Percentiles rank a stretch among this genome's conserved stretches.
Evolutionary conservation across 257 asterid genomes (phyloP).

Genomic region (Solanum gandarillasii): DNA sequence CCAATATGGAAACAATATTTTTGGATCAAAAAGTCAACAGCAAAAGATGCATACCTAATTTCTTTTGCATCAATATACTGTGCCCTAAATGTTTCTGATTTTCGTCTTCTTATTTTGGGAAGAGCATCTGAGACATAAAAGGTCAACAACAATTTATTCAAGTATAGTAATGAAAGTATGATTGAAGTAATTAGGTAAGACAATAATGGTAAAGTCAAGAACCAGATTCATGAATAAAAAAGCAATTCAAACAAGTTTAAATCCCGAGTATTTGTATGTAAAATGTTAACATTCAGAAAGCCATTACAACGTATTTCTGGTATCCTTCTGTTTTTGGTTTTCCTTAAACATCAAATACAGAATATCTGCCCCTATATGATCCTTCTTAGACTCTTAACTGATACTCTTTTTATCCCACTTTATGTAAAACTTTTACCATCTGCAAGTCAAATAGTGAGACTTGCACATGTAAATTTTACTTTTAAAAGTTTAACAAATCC

Average conservation of each 20-base stretch:
- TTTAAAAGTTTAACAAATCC: neutral
- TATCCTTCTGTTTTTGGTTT: neutral
- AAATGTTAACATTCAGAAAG: neutral
- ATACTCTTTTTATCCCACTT: neutral
- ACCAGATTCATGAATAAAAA: neutral
- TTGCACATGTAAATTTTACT: neutral
- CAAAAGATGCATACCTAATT: slow-evolving; percentile 41
- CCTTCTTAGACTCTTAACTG: neutral
- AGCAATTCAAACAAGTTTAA: neutral
- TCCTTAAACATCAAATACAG: neutral
- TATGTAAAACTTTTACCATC: neutral
- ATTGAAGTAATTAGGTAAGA: neutral
- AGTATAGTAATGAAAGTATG: neutral
- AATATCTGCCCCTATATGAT: neutral
- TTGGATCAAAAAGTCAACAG: neutral
- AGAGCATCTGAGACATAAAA: slow-evolving; percentile 39
- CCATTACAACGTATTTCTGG: neutral
- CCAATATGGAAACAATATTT: neutral
- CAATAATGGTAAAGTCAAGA: neutral
- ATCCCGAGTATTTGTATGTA: neutral
- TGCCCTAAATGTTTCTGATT: slow-evolving; percentile 85
- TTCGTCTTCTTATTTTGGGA: slow-evolving; percentile 69
- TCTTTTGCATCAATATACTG: slow-evolving; percentile 79
- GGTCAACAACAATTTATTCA: neutral
- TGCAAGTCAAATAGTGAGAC: neutral